These are phyloP conservation scores for Podila minutissima DNA, from an alignment of 192 early-diverging fungal species.

Conservation along the genomic window DNA sequence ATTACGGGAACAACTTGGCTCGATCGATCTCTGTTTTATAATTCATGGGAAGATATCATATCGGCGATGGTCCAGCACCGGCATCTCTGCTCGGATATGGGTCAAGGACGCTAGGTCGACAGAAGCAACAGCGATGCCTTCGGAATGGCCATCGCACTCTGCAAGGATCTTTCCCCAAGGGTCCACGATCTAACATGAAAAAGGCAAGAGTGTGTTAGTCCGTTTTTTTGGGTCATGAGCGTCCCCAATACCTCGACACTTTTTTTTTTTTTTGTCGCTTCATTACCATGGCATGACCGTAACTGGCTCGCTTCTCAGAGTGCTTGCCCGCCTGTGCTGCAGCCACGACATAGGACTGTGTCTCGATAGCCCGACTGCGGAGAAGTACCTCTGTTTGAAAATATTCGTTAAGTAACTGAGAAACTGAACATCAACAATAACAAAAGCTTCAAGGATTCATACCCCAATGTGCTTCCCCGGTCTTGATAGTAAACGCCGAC, in stretches of 20 bases:
- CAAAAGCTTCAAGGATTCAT: constrained; percentile 3
- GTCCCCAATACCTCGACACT: neutral
- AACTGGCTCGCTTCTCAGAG: constrained; percentile 73
- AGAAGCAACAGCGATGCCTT: constrained; percentile 71
- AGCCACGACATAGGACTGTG: constrained; percentile 84
- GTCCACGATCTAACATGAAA: constrained; percentile 71
- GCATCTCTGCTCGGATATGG: constrained; percentile 76
- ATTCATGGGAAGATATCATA: constrained; percentile 62
- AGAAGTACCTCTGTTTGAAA: constrained; percentile 66
- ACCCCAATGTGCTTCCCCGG: constrained; percentile 88
- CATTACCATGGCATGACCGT: constrained; percentile 80
- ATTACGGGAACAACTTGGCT: neutral
- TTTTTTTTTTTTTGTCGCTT: neutral
- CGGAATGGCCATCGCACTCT: constrained; percentile 61
- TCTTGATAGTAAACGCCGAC: constrained; percentile 83
- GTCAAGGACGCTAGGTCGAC: constrained; percentile 72
- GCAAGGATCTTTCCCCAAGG: constrained; percentile 85
- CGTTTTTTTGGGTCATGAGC: neutral
- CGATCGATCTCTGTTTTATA: neutral
- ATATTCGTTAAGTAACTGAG: no score
- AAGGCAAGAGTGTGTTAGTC: neutral
- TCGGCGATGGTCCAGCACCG: constrained; percentile 76
- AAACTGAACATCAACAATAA: neutral
- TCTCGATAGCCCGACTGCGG: constrained; percentile 86
- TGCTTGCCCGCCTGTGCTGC: constrained; percentile 84